Conservation (phyloP, 1,139 yeast species). For the Protomyces arabidopsidicola region DNA sequence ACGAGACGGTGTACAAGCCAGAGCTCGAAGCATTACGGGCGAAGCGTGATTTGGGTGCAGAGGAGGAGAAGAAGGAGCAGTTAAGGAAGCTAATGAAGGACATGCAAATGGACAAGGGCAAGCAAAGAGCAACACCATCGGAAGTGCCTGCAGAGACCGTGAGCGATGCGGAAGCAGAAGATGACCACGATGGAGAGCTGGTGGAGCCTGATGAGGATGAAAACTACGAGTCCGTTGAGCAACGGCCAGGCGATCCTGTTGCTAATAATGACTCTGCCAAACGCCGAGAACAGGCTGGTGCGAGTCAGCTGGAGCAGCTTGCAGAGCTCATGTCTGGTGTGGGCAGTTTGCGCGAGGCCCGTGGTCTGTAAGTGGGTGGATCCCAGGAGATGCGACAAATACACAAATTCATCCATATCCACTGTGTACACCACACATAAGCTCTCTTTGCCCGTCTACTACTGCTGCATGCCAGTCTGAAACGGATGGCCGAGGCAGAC, state of each 20-base stretch:
- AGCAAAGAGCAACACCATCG: background rate
- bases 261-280: no score
- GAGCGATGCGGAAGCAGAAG: conserved; percentile 12
- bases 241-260: conserved; percentile 11
- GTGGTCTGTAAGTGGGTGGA: background rate
- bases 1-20: conserved; percentile 70
- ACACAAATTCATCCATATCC: background rate
- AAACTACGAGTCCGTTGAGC: conserved; percentile 21
- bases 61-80: conserved; percentile 64
- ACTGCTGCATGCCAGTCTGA: no score
- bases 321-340: conserved; percentile 15
- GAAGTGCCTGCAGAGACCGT: conserved; percentile 7
- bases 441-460: no score
- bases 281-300: background rate
- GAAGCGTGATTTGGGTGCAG: conserved; percentile 72
- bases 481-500: background rate
- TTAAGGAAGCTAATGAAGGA: conserved; percentile 75
- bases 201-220: conserved; percentile 28
- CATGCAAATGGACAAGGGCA: conserved; percentile 47
- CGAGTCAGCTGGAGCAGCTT: conserved; percentile 1
- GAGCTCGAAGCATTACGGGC: conserved; percentile 80
- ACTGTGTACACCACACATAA: no score
- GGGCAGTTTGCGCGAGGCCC: conserved; percentile 17
- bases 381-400: background rate
- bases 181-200: conserved; percentile 25